Evolutionary conservation across 345 rosid species (phyloP), one percentile per base, ranked within the genome.

Genomic region (Camelina hispida): DNA sequence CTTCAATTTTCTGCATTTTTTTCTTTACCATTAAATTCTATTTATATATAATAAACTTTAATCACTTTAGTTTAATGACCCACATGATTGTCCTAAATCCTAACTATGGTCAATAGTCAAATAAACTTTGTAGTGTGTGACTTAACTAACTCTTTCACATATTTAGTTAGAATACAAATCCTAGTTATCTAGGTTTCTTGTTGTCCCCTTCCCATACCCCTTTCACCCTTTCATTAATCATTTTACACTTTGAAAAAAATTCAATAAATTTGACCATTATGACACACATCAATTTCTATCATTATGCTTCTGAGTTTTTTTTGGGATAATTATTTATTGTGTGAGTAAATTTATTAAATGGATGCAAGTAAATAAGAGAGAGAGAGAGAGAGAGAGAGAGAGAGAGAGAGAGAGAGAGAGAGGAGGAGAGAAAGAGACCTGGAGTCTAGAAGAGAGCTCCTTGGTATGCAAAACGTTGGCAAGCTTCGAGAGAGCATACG

Each of bases 401-500:
- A 79, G 82, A 68, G 18, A 48, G 79, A 68, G 70, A 90, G 69
- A 28, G 30, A 40, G 28, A 12, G 55, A 7, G 14, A 23, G 60
- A 20, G 44, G 30, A 40, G 38, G 78, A 73, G 78, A 79, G 82
- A 68, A 25, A 48, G 79, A 68, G 70, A 90, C 98, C 93, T 87
- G 82, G 76, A 96, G 89, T 71, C 82, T 85, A 75, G 74, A 83
- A 59, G 93, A 92, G 76, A 93, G 94, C 83, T 92, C 96, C 85
- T 86, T 87, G 81, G 99, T 88, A 83, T 96, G 98, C 87, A 96
- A 76, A 78, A 96, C 93, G 76, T 93, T 96, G 25, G 98, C 94
- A 40, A 96, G 98, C 89, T 93, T 96, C 84, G 99, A 96, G 84
- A 93, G 91, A 73, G 99, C 97, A 71, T 92, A 92, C 5, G 99